Evolutionary conservation across 2,329 filamentous ascomycete species (phyloP), one percentile per base, ranked within the genome.

Genomic region (Cladosporium phlei): DNA sequence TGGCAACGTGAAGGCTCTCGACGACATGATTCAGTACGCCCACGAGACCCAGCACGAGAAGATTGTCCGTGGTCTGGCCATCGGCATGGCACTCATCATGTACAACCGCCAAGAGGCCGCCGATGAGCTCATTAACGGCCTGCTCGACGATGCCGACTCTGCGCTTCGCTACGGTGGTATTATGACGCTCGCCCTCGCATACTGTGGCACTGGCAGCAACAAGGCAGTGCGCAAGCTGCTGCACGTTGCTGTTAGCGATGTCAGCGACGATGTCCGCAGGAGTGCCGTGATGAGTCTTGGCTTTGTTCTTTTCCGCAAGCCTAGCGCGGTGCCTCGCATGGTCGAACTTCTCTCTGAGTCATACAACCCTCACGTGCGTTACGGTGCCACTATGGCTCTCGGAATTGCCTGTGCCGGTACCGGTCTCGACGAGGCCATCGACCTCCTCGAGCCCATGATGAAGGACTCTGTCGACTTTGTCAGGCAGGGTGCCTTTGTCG

Each of bases 401-500:
- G 93, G 93, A 69, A 98, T 98, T 61, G 95, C 94, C 20, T 98
- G 94, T 60, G 93, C 93, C 20, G 93, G 93, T 38, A 98, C 93
- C 43, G 93, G 93, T 11, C 77, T 97, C 22, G 89, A 95, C 53
- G 93, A 98, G 70, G 93, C 94, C 17, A 93, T 97, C 52, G 93
- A 98, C 61, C 77, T 98, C 14, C 78, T 98, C 4, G 93, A 98
- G 73, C 93, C 93, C 14, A 98, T 98, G 93, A 90, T 96, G 75
- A 98, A 97, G 75, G 93, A 98, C 59, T 94, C 93, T 6, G 95
- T 90, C 49, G 93, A 98, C 71, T 98, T 98, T 65, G 93, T 98
- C 43, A 85, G 94, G 57, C 93, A 98, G 69, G 93, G 94, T 64
- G 91, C 93, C 30, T 75, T 97, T 53, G 97, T 98, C 59, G 82